Conservation (phyloP, 1,284 basidiomycete species). For the Apiotrichum veenhuisii region DNA sequence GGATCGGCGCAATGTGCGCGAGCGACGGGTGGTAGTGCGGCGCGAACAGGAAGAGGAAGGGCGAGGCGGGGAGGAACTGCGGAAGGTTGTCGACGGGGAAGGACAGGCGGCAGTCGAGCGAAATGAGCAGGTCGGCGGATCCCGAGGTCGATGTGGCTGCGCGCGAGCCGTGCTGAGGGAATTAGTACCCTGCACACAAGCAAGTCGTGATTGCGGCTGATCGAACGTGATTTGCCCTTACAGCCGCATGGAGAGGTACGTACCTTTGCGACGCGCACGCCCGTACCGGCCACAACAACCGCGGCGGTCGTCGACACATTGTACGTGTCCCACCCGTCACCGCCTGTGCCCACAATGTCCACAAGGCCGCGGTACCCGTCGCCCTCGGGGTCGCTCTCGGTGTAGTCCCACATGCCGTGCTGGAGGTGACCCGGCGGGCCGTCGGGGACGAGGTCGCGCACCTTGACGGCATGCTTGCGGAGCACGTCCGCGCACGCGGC, state of each 20-base stretch:
- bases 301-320: conserved; percentile 96
- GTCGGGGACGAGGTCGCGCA: conserved; percentile 50
- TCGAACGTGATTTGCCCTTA: neutral
- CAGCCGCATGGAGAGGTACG: neutral
- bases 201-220: too few relatives aligned
- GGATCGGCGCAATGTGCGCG: conserved; percentile 76
- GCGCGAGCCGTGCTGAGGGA: conserved; percentile 77
- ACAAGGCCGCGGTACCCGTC: conserved; percentile 48
- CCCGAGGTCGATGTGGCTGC: conserved; percentile 94
- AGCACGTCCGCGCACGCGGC: conserved; percentile 72
- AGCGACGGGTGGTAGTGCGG: conserved; percentile 89
- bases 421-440: conserved; percentile 7
- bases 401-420: conserved; percentile 46
- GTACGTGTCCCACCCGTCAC: conserved; percentile 95
- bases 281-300: conserved; percentile 90
- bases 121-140: conserved; percentile 85
- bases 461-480: conserved; percentile 59
- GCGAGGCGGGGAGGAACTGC: conserved; percentile 55
- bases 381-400: conserved; percentile 43
- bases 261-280: conserved; percentile 89
- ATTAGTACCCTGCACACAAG: too few relatives aligned
- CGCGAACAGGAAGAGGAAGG: conserved; percentile 91
- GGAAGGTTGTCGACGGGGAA: conserved; percentile 61
- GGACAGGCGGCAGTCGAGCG: conserved; percentile 76
- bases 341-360: conserved; percentile 75